A percentile compares a stretch with the other conserved stretches of the same genome.
These are phyloP conservation scores for Bruguiera gymnorhiza DNA, from an alignment of 345 rosid species.

Conservation along the genomic window DNA sequence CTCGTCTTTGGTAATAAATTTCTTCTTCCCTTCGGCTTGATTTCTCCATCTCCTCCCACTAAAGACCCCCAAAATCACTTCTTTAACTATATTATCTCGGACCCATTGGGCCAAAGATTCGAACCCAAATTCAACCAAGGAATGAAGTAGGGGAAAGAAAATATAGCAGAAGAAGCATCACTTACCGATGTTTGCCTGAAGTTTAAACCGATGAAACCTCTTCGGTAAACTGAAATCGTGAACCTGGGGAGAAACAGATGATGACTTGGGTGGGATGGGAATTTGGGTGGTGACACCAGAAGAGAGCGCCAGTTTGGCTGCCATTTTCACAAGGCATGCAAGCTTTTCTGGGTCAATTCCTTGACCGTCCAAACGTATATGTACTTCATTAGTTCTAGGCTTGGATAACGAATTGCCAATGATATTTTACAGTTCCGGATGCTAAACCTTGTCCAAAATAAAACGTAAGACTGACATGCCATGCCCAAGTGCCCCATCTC, in stretches of 20 bases:
- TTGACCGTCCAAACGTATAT: not conserved
- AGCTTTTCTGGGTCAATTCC: not conserved
- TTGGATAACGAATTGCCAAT: conserved; percentile 9
- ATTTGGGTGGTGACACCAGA: conserved; percentile 30
- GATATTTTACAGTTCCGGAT: not conserved
- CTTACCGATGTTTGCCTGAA: conserved; percentile 58
- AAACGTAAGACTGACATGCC: not conserved
- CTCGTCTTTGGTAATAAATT: conserved; percentile 82
- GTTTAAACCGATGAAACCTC: conserved; percentile 39
- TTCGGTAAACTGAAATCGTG: conserved; percentile 20
- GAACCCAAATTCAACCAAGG: not conserved
- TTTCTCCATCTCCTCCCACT: conserved; percentile 74
- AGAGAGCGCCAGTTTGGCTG: conserved; percentile 40
- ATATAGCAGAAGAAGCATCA: not conserved
- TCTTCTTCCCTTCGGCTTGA: conserved; percentile 73
- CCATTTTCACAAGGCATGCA: conserved; percentile 37
- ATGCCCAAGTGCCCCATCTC: not conserved
- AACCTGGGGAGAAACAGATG: conserved; percentile 25
- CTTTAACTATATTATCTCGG: not conserved
- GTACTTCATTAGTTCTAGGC: not conserved
- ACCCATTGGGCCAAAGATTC: not conserved
- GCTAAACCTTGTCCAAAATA: conserved; percentile 26
- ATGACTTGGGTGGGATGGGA: conserved; percentile 23
- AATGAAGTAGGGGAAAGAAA: not conserved
- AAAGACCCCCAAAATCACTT: conserved; percentile 13